Conservation (phyloP, 208 protist species). For the Crithidia acanthocephali region DNA sequence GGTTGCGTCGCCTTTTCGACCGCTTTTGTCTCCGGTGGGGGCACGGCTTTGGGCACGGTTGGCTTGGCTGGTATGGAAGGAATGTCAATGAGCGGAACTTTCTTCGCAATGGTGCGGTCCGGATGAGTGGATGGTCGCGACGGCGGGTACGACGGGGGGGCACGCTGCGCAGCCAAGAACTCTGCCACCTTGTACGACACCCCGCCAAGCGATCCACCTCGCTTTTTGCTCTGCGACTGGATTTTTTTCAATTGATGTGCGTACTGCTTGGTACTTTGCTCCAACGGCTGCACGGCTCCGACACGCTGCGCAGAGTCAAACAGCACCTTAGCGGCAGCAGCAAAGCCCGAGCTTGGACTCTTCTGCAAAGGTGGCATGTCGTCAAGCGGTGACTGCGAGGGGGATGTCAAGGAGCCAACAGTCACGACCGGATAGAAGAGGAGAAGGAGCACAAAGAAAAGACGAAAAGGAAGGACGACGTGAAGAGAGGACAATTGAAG, state of each 20-base stretch:
- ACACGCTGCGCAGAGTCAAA: constrained; percentile 86
- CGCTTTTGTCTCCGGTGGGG: not conserved
- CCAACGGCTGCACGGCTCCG: constrained; percentile 73
- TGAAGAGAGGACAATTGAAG: too few relatives aligned
- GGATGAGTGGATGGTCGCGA: not conserved
- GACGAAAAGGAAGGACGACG: too few relatives aligned
- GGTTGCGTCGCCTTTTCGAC: not conserved
- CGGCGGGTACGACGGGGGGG: constrained; percentile 28
- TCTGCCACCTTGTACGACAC: constrained; percentile 88
- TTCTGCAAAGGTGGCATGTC: constrained; percentile 28
- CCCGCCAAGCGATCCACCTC: constrained; percentile 71
- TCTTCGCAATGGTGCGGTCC: constrained; percentile 43
- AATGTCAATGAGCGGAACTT: constrained; percentile 74
- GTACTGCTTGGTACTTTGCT: constrained; percentile 60
- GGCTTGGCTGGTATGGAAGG: constrained; percentile 19
- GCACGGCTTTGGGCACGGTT: not conserved
- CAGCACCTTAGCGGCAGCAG: constrained; percentile 80
- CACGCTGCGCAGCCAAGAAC: constrained; percentile 76
- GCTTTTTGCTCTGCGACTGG: constrained; percentile 77
- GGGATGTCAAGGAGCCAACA: not conserved
- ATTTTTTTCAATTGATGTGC: constrained; percentile 83
- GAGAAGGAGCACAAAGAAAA: not conserved
- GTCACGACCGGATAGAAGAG: not conserved
- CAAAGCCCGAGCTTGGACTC: constrained; percentile 46
- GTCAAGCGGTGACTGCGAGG: not conserved